Conservation (phyloP, 179 eudicot genomes). For the Silene noctiflora region DNA sequence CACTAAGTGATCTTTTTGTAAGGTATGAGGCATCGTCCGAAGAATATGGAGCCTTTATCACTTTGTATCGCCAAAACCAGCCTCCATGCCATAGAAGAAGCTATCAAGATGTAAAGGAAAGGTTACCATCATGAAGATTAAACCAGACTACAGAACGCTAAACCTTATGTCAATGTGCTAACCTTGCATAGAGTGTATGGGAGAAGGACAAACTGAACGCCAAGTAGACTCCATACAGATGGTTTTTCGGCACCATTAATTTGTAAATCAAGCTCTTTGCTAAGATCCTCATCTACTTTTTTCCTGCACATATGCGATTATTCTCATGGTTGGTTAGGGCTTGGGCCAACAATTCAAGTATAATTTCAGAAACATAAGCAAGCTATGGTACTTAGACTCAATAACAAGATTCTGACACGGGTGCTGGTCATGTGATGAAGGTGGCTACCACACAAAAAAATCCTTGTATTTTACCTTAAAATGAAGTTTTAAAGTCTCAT, state of each 20-base stretch:
- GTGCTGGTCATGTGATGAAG: not conserved
- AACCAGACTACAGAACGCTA: not conserved
- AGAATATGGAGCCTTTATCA: constrained; percentile 71
- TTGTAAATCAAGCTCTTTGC: constrained; percentile 96
- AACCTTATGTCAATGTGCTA: not conserved
- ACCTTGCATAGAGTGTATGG: constrained; percentile 93
- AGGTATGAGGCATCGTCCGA: constrained; percentile 92
- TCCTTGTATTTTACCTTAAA: not conserved
- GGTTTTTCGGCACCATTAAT: constrained; percentile 97
- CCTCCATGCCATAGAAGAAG: constrained; percentile 69
- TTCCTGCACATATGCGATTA: constrained; percentile 42
- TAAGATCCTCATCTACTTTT: constrained; percentile 63
- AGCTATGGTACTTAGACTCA: not conserved
- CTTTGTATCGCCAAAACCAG: constrained; percentile 85
- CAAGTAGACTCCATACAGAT: constrained; percentile 76
- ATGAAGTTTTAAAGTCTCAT: not conserved
- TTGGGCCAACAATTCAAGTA: not conserved
- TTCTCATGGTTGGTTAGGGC: not conserved
- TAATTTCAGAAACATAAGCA: not conserved
- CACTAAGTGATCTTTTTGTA: constrained; percentile 64
- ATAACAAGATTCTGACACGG: not conserved
- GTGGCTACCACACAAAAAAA: too few relatives aligned
- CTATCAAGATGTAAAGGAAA: constrained; percentile 36
- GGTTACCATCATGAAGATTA: constrained; percentile 11
- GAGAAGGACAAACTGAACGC: constrained; percentile 66